phyloP scores from a whole-genome alignment of 148 eudicot genomes.

The Chenopodium quinoa region DNA sequence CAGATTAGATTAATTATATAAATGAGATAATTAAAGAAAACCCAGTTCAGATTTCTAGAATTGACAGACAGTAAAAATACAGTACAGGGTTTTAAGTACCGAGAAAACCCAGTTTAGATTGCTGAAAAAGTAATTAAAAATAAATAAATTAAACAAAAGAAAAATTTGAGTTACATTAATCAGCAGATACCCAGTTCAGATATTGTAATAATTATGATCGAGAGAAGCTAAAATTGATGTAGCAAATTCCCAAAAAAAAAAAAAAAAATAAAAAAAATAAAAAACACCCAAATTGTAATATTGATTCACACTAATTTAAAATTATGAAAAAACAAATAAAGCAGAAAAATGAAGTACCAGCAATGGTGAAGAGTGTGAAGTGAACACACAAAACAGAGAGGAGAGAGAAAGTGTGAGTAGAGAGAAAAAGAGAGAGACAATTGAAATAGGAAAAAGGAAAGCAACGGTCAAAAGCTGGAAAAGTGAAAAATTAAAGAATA shows the following conservation, averaged over 20 bases:
- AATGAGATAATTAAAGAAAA: neutral
- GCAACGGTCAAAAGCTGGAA: constrained; percentile 61
- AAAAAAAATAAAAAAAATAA: neutral
- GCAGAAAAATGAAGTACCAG: constrained; percentile 26
- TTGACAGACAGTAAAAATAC: neutral
- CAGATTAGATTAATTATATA: neutral
- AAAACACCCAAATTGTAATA: neutral
- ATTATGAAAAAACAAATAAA: neutral
- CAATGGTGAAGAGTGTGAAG: constrained; percentile 6
- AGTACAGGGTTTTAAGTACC: neutral
- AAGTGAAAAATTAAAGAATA: constrained; percentile 7
- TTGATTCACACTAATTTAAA: neutral
- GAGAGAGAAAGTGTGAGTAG: constrained; percentile 22
- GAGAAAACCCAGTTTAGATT: constrained; percentile 10
- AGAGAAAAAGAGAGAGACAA: constrained; percentile 24
- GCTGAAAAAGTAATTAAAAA: neutral
- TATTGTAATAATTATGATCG: neutral
- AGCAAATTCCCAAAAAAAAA: neutral
- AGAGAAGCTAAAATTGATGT: neutral
- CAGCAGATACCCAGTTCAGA: constrained; percentile 18
- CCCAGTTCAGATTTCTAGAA: constrained; percentile 6
- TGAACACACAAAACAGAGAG: constrained; percentile 4
- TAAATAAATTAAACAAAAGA: neutral
- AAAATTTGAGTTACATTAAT: neutral
- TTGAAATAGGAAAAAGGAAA: constrained; percentile 34